phyloP scores from a whole-genome alignment of 805 yeast species.

The Nakazawaea molendinolei region DNA sequence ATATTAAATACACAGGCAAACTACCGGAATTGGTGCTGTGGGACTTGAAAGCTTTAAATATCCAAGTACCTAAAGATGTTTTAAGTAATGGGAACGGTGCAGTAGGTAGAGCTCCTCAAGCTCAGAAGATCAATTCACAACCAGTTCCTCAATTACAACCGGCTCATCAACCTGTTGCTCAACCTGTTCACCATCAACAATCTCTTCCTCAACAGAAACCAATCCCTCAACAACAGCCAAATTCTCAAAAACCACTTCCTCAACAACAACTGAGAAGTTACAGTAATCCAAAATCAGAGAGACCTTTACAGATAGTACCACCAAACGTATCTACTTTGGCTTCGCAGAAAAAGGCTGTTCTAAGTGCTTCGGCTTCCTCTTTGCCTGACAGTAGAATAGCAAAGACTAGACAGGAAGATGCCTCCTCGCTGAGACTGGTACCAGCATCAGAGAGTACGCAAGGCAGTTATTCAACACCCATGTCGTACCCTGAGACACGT shows the following conservation, averaged over 20 bases:
- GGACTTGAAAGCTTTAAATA: constrained; percentile 24
- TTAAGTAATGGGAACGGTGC: neutral
- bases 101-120: too few species aligned
- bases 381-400: constrained; percentile 5
- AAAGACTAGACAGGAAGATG: neutral
- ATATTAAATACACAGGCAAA: constrained; percentile 48
- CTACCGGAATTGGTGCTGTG: constrained; percentile 49
- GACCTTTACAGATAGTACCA: constrained; percentile 2
- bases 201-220: constrained; percentile 2
- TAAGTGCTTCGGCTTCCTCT: neutral
- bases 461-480: too few species aligned
- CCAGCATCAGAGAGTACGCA: neutral
- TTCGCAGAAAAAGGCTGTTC: constrained; percentile 4
- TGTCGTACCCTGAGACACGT: too few species aligned
- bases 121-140: neutral
- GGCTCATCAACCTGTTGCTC: neutral
- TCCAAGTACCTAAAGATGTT: constrained; percentile 1
- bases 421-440: neutral
- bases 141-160: neutral
- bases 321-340: neutral
- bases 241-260: constrained; percentile 8
- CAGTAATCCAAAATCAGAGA: constrained; percentile 2
- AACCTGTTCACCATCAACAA: neutral
- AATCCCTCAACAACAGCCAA: constrained; percentile 7
- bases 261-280: constrained; percentile 5